phyloP scores from a whole-genome alignment of 225 moss, liverwort and hornwort species.

The Sphagnum tenellum region DNA sequence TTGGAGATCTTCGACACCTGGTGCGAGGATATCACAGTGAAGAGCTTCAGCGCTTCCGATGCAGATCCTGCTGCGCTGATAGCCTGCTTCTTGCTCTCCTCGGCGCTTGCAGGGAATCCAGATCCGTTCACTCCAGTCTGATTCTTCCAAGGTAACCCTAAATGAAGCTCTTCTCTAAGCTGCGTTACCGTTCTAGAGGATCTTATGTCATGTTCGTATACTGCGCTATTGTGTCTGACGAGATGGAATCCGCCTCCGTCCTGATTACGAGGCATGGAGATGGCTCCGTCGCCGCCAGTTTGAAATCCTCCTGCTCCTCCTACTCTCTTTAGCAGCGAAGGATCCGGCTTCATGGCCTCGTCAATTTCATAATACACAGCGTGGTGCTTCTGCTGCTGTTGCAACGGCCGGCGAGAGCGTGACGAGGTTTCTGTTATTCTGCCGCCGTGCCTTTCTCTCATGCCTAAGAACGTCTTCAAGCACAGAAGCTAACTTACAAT shows the following conservation, averaged over 20 bases:
- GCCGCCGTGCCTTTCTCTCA: constrained; percentile 25
- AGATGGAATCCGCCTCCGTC: constrained; percentile 18
- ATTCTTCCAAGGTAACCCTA: constrained; percentile 14
- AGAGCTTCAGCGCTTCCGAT: constrained; percentile 16
- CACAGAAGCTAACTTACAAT: background rate
- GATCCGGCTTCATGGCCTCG: background rate
- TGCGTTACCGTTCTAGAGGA: constrained; percentile 28
- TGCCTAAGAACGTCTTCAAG: constrained; percentile 3
- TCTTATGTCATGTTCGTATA: constrained; percentile 39
- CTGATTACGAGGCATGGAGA: constrained; percentile 17
- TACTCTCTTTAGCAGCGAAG: constrained; percentile 1
- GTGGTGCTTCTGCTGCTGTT: background rate
- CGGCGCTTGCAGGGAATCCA: constrained; percentile 14
- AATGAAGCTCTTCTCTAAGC: constrained; percentile 39
- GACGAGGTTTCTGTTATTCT: constrained; percentile 4
- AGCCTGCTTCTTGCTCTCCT: constrained; percentile 5
- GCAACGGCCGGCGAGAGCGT: constrained; percentile 19
- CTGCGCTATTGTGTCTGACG: constrained; percentile 34
- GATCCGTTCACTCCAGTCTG: background rate
- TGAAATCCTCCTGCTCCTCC: constrained; percentile 5
- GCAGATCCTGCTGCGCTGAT: constrained; percentile 46
- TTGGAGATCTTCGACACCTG: constrained; percentile 20
- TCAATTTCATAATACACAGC: constrained; percentile 17
- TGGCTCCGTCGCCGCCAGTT: constrained; percentile 7
- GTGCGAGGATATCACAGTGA: constrained; percentile 1